Evolutionary conservation across 225 moss, liverwort and hornwort genomes (phyloP), one percentile per base, ranked within the genome.

Genomic region (Asterella californica): DNA sequence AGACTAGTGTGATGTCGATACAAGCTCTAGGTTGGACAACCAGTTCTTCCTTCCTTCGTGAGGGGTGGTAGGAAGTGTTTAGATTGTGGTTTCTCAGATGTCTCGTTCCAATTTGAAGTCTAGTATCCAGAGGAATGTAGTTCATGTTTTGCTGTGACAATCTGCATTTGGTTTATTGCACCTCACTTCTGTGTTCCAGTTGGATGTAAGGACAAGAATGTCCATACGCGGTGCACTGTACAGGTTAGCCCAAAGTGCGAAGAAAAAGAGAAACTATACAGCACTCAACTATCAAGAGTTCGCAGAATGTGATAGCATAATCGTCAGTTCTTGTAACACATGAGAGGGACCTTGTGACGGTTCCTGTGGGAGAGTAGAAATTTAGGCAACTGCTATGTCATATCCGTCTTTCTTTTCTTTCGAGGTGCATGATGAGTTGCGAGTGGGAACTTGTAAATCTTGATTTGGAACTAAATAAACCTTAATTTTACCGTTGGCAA

Each of bases 141-240:
- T 63, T 65, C 15, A 17, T 18, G n/a, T n/a, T n/a, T n/a, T n/a
- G n/a, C 42, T 42, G 4, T 42, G 3, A 2, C 19, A 36, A 5
- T 52, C 52, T 52, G 52, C 17, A 52, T 52, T 52, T 52, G 1
- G 34, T 32, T 32, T 10, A 21, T 29, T 65, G 29, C 29, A 6
- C 53, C 30, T 50, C 5, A 74, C 30, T 6, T 48, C 2, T 27
- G 1, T 76, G 61, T 76, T 32, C 6, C 78, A 78, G 78, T 61
- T 78, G 63, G 78, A 78, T 25, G 67, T 68, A 50, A 52, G 67
- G 32, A 78, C 78, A 24, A 64, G 78, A 62, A 33, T 67, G 48
- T 65, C 66, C 67, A 78, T 78, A 33, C 78, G 78, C 15, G 78
- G 67, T 47, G 78, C 78, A 30, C 21, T 78, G 78, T 78, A 78